Conservation (phyloP, 768 basidiomycete species). For the Tylopilus intermedius region DNA sequence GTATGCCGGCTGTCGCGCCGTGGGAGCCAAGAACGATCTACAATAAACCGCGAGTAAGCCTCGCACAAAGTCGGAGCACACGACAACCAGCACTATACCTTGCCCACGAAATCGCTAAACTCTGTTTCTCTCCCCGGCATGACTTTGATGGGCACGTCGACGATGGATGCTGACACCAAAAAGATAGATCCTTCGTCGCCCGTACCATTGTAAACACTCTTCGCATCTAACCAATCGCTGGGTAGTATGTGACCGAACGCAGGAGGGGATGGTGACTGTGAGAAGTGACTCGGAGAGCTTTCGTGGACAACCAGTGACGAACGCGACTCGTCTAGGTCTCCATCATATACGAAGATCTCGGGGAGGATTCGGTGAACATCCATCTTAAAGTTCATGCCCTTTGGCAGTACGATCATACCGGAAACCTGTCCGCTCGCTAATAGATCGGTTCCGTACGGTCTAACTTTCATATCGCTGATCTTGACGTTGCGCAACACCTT, state of each 20-base stretch:
- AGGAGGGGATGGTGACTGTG: conserved; percentile 61
- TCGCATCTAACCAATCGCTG: conserved; percentile 57
- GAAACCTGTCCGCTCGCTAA: conserved; percentile 68
- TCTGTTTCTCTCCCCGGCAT: conserved; percentile 72
- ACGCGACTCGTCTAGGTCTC: conserved; percentile 44
- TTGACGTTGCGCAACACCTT: conserved; percentile 66
- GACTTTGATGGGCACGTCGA: conserved; percentile 72
- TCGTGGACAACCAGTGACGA: conserved; percentile 10
- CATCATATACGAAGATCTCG: conserved; percentile 76
- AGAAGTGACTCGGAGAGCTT: conserved; percentile 44
- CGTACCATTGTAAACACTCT: conserved; percentile 38
- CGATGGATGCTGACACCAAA: conserved; percentile 58
- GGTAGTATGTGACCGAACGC: conserved; percentile 77
- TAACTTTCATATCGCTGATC: conserved; percentile 71
- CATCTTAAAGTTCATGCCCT: conserved; percentile 61
- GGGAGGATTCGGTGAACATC: conserved; percentile 63
- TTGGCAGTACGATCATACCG: conserved; percentile 62
- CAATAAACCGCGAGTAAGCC: background rate
- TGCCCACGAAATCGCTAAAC: conserved; percentile 71
- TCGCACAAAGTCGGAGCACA: background rate
- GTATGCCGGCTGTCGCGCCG: conserved; percentile 66
- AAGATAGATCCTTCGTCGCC: conserved; percentile 52
- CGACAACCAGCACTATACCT: conserved; percentile 42
- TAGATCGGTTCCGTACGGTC: conserved; percentile 42
- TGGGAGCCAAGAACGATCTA: conserved; percentile 65